A percentile compares a stretch with the other conserved stretches of the same genome.
Evolutionary conservation across 225 moss, liverwort and hornwort species (phyloP).

Genomic region (Lunularia cruciata): DNA sequence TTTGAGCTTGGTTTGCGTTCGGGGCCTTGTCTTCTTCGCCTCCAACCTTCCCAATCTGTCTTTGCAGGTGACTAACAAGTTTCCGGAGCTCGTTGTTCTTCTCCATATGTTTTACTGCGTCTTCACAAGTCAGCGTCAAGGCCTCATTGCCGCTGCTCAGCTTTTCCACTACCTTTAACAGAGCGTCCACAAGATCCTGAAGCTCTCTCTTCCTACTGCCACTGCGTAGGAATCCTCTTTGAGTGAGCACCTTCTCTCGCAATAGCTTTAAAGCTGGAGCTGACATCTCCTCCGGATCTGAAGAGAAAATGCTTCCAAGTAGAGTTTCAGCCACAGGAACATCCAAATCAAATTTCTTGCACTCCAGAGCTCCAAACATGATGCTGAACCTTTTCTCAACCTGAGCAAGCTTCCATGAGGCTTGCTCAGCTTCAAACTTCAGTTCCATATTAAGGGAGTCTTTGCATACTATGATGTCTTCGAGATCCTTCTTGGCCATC

Average conservation of each 20-base stretch:
- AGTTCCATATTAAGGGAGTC: constrained; percentile 42
- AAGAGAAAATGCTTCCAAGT: constrained; percentile 36
- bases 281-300: constrained; percentile 31
- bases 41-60: constrained; percentile 31
- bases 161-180: constrained; percentile 62
- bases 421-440: constrained; percentile 65
- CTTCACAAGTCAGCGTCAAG: constrained; percentile 47
- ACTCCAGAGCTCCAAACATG: constrained; percentile 46
- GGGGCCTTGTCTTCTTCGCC: constrained; percentile 26
- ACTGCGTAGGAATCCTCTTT: constrained; percentile 26
- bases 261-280: constrained; percentile 49
- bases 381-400: constrained; percentile 57
- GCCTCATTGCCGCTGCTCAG: constrained; percentile 41
- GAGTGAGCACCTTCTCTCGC: constrained; percentile 36
- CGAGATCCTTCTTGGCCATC: constrained; percentile 28
- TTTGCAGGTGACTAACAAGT: constrained; percentile 42
- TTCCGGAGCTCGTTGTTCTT: constrained; percentile 50
- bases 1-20: constrained; percentile 6
- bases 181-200: constrained; percentile 56
- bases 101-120: constrained; percentile 57
- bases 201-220: constrained; percentile 56
- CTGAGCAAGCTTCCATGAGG: constrained; percentile 67
- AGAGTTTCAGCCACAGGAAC: constrained; percentile 24
- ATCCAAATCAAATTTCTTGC: constrained; percentile 27
- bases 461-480: constrained; percentile 33